phyloP scores from a whole-genome alignment of 371 early-diverging fungal species.

The Rhizopus delemar region DNA sequence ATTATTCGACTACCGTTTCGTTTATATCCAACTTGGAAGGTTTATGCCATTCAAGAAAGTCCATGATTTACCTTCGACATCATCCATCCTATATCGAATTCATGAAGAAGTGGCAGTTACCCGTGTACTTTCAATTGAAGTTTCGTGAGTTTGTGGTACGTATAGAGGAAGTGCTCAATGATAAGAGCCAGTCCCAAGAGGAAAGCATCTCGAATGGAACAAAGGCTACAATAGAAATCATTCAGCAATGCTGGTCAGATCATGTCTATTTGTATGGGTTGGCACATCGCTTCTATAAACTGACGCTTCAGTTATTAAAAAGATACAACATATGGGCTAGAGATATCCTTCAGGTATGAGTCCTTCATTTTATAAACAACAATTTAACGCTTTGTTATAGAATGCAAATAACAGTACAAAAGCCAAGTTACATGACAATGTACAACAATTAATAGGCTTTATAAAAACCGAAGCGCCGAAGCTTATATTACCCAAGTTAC shows the following conservation, averaged over 20 bases:
- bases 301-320: slow-evolving; percentile 69
- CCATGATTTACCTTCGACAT: slow-evolving; percentile 57
- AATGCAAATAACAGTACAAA: background rate
- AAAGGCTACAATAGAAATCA: slow-evolving; percentile 52
- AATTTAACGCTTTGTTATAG: background rate
- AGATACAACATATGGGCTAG: slow-evolving; percentile 53
- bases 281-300: slow-evolving; percentile 72
- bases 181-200: slow-evolving; percentile 7
- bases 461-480: slow-evolving; percentile 4
- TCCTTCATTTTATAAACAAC: slow-evolving; percentile 9
- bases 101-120: slow-evolving; percentile 75
- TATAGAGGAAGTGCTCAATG: slow-evolving; percentile 47
- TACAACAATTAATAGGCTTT: background rate
- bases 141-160: slow-evolving; percentile 57
- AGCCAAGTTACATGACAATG: background rate
- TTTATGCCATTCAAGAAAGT: slow-evolving; percentile 50
- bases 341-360: background rate
- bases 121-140: slow-evolving; percentile 73
- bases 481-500: slow-evolving; percentile 40
- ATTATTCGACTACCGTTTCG: slow-evolving; percentile 64
- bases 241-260: slow-evolving; percentile 70
- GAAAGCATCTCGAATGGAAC: slow-evolving; percentile 44
- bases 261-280: slow-evolving; percentile 64
- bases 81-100: slow-evolving; percentile 68
- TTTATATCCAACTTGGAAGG: slow-evolving; percentile 65